Percentiles rank a stretch among this genome's conserved stretches.
Conservation (phyloP, 1,284 basidiomycete genomes). For the Wolfiporia cocos region DNA sequence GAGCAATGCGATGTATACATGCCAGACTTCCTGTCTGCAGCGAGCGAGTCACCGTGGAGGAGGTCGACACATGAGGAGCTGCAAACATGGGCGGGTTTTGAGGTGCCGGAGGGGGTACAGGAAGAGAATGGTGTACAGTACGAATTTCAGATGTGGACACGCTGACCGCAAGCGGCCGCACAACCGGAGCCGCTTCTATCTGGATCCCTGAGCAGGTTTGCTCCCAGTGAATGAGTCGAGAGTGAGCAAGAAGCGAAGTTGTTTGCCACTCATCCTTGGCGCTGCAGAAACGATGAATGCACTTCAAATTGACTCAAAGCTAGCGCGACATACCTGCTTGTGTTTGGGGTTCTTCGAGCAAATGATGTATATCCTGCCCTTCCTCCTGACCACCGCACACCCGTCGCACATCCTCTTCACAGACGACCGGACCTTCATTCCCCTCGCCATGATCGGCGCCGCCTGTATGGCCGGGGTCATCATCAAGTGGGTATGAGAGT, state of each 20-base stretch:
- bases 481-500: constrained; percentile 27
- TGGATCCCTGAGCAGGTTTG: no score
- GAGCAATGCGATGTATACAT: constrained; percentile 86
- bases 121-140: constrained; percentile 80
- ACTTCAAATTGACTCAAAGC: constrained; percentile 4
- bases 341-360: constrained; percentile 96
- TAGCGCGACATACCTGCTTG: constrained; percentile 74
- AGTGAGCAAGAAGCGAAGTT: no score
- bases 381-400: constrained; percentile 80
- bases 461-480: constrained; percentile 16
- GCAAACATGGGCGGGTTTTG: constrained; percentile 72
- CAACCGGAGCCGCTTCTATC: no score
- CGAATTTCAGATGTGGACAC: constrained; percentile 91
- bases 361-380: constrained; percentile 90
- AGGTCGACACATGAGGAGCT: constrained; percentile 56
- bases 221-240: no score
- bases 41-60: constrained; percentile 40
- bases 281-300: constrained; percentile 33
- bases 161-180: constrained; percentile 19
- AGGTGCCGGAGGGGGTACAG: constrained; percentile 70
- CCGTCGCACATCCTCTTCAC: constrained; percentile 93
- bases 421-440: constrained; percentile 95
- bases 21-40: constrained; percentile 51
- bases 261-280: constrained; percentile 65
- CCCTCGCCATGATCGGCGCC: constrained; percentile 45